These are phyloP conservation scores for Colletotrichum sp. DNA, from an alignment of 2,329 filamentous ascomycete species.

Conservation along the genomic window DNA sequence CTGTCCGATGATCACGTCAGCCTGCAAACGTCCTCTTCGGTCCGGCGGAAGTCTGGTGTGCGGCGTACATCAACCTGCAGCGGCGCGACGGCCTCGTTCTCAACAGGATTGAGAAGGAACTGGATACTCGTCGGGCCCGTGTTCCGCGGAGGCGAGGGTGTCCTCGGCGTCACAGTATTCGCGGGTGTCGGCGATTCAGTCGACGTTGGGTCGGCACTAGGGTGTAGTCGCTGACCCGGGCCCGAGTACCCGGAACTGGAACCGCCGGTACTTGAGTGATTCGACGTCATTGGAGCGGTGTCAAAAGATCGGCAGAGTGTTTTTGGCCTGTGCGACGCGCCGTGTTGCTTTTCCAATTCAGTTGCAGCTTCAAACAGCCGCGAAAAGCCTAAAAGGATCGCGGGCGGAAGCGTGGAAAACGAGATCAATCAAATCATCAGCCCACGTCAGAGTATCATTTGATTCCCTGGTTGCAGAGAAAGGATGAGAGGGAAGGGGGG, in stretches of 20 bases:
- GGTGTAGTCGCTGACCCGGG: background rate
- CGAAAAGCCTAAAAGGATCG: background rate
- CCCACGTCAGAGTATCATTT: background rate
- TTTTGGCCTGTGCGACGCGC: background rate
- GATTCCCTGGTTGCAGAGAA: background rate
- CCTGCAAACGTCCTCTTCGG: background rate
- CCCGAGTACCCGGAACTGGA: slow-evolving; percentile 10
- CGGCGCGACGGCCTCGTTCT: slow-evolving; percentile 24
- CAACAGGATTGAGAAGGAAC: slow-evolving; percentile 19
- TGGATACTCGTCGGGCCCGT: background rate
- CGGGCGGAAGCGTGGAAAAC: background rate
- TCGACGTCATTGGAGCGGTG: background rate
- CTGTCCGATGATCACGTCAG: background rate
- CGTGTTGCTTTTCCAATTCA: background rate
- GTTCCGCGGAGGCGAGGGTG: background rate
- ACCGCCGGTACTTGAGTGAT: background rate
- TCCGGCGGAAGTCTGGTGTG: background rate
- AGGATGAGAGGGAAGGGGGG: background rate
- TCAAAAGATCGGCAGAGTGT: background rate
- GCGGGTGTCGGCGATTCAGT: background rate
- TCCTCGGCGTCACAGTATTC: background rate
- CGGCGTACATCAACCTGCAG: slow-evolving; percentile 29
- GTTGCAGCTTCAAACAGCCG: background rate
- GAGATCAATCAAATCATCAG: background rate
- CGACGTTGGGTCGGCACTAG: background rate